Evolutionary conservation across 257 asterid species (phyloP).

Genomic region (Fraxinus anomala): DNA sequence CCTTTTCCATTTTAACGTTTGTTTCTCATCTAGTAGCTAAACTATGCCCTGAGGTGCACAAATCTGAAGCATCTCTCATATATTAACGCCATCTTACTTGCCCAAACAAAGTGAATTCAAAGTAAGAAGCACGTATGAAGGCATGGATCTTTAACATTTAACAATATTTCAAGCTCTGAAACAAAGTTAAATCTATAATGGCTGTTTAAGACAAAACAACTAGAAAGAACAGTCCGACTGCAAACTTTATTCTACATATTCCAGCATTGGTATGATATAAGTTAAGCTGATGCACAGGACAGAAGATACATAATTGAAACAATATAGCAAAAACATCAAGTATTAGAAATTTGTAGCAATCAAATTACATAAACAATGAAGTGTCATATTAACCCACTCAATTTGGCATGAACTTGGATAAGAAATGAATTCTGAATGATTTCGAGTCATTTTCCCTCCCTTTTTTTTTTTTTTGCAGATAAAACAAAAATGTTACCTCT

Average conservation of each 20-base stretch:
- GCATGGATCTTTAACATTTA: neutral
- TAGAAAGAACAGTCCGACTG: no score
- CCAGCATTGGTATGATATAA: neutral
- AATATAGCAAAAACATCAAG: neutral
- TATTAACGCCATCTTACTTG: no score
- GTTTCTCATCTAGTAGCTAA: neutral
- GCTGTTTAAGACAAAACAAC: no score
- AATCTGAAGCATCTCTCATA: neutral
- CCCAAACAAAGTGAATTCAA: neutral
- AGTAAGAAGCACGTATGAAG: neutral
- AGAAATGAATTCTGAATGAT: neutral
- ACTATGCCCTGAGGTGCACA: neutral
- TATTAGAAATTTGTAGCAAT: neutral
- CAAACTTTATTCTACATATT: no score
- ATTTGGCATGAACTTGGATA: neutral
- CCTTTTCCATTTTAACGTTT: no score
- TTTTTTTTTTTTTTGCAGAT: neutral
- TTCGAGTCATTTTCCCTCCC: neutral
- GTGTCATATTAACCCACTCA: neutral
- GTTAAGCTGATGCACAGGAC: slow-evolving; percentile 1
- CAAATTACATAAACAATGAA: slow-evolving; percentile 3
- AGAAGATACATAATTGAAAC: neutral
- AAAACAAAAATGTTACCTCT: neutral
- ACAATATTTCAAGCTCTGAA: no score
- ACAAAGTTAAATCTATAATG: neutral